These are phyloP conservation scores for Firmiana major DNA, from an alignment of 345 rosid species.

Conservation along the genomic window DNA sequence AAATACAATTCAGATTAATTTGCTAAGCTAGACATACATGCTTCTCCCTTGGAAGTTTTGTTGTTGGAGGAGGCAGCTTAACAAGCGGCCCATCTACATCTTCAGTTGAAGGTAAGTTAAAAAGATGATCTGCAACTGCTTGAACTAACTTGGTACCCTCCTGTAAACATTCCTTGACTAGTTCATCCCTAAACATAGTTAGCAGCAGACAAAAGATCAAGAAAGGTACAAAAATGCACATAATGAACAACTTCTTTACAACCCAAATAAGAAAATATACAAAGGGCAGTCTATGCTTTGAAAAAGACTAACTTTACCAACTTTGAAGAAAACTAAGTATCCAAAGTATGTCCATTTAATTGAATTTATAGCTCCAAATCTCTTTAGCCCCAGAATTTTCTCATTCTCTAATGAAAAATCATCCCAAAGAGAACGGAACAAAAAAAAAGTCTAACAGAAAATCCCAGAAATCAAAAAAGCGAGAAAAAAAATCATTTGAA, in stretches of 20 bases:
- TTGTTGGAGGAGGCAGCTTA: slow-evolving; percentile 67
- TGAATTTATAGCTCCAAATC: not conserved
- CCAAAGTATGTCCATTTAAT: not conserved
- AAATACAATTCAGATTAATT: not conserved
- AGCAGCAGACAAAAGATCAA: not conserved
- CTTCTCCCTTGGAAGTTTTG: slow-evolving; percentile 82
- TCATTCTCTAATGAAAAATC: not conserved
- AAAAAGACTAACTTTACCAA: not conserved
- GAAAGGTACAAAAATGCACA: not conserved
- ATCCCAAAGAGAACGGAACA: no score
- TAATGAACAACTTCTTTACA: slow-evolving; percentile 4
- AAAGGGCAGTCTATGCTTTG: not conserved
- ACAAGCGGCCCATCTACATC: slow-evolving; percentile 77
- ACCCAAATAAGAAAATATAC: slow-evolving; percentile 2
- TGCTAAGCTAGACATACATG: slow-evolving; percentile 41
- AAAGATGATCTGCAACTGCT: slow-evolving; percentile 56
- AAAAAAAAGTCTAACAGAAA: not conserved
- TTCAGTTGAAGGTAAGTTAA: slow-evolving; percentile 75
- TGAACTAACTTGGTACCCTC: slow-evolving; percentile 75
- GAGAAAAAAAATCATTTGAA: not conserved
- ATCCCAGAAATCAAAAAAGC: not conserved
- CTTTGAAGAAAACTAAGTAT: not conserved
- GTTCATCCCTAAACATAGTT: slow-evolving; percentile 52
- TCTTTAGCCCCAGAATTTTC: not conserved
- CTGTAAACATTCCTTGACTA: slow-evolving; percentile 50